Evolutionary conservation across 345 rosid species (phyloP).

Genomic region (Pseudoturritis turrita): DNA sequence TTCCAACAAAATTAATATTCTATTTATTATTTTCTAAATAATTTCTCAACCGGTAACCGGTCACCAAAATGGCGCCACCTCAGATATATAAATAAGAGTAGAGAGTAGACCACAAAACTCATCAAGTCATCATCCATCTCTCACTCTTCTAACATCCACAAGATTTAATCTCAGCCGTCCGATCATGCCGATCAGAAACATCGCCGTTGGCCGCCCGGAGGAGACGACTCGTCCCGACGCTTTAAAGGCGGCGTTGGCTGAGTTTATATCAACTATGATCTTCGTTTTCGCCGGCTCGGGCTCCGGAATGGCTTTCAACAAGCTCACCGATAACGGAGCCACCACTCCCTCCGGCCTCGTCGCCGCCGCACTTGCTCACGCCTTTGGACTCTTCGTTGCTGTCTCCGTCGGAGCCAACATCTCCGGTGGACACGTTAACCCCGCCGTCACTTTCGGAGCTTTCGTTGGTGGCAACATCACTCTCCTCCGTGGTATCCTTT

Average conservation of each 20-base stretch:
- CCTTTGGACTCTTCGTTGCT: slow-evolving; percentile 71
- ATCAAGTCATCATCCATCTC: slow-evolving; percentile 3
- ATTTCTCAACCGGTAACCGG: slow-evolving; percentile 14
- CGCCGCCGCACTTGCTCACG: slow-evolving; percentile 76
- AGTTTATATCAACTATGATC: slow-evolving; percentile 76
- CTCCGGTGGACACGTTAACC: slow-evolving; percentile 95
- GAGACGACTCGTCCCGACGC: slow-evolving; percentile 71
- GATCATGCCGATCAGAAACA: slow-evolving; percentile 80
- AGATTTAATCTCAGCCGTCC: slow-evolving; percentile 20
- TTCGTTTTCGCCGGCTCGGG: slow-evolving; percentile 93
- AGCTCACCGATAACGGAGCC: slow-evolving; percentile 67
- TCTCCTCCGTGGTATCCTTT: slow-evolving; percentile 78
- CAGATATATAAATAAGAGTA: slow-evolving; percentile 27
- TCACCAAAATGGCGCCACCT: slow-evolving; percentile 15
- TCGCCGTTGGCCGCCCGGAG: slow-evolving; percentile 64
- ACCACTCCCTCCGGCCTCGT: slow-evolving; percentile 78
- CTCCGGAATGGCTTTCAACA: slow-evolving; percentile 87
- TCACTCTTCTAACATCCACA: background rate
- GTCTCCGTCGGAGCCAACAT: slow-evolving; percentile 79
- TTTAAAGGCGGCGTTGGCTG: slow-evolving; percentile 77
- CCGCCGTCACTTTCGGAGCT: slow-evolving; percentile 87
- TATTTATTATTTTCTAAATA: background rate
- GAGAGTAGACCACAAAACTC: background rate
- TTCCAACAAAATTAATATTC: background rate
- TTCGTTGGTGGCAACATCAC: slow-evolving; percentile 83